Evolutionary conservation across 2,329 filamentous ascomycete species (phyloP), one percentile per base, ranked within the genome.

Genomic region (Fusarium sp.): DNA sequence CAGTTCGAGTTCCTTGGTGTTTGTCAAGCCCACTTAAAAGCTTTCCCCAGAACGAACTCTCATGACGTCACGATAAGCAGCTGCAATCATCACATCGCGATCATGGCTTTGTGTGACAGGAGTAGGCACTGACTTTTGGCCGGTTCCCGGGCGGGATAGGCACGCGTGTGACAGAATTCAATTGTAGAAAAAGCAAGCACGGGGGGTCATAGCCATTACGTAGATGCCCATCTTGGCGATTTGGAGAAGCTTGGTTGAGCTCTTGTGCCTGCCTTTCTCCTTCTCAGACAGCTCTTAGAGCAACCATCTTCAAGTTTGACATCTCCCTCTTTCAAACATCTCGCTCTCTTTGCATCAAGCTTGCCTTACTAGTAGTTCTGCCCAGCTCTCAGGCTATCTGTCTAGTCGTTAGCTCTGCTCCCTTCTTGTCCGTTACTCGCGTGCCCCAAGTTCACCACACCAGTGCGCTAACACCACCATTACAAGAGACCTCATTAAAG

Each of bases 1-100:
- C 23, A 56, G 16, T 46, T 46, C 23, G 23, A 27, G 42, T 58
- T 33, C 31, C 64, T 27, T 40, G 38, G 23, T 64, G 34, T 31
- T 63, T n/a, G 9, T 33, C 25, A 34, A 27, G 16, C 53, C 46
- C 49, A 25, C 38, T 51, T 33, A 31, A 20, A 34, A 51, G 29
- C 31, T 60, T 42, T 23, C 61, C 25, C 63, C 49, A 58, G 16
- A 33, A 61, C 60, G 58, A 64, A 51, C 49, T 56, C n/a, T 44
- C 69, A 73, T 74, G 72, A 74, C 72, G 72, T 74, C 72, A 74
- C 69, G 65, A 65, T 55, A 61, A 54, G n/a, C 50, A 58, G 27
- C 61, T 67, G 57, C 63, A 49, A 60, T 58, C 14, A 57, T 44
- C 57, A 20, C 51, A 70, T 64, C 61, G 63, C 46, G 67, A 74